These are phyloP conservation scores for Phytophthora capsici DNA, from an alignment of 352 stramenopile genomes.

Conservation along the genomic window DNA sequence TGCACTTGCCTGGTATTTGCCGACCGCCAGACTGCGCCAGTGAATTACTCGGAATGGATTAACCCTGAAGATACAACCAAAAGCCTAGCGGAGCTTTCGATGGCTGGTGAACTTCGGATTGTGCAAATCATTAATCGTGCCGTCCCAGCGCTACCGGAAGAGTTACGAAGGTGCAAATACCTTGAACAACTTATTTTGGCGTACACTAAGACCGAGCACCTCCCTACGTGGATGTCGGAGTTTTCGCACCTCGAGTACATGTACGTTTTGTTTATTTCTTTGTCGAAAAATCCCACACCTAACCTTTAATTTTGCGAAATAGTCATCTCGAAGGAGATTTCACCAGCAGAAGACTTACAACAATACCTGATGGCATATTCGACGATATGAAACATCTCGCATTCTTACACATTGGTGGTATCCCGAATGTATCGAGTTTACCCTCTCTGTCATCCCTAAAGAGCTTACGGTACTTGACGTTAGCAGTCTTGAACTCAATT, in stretches of 20 bases:
- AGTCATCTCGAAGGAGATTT: slow-evolving; percentile 46
- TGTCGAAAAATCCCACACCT: not conserved
- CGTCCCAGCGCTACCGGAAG: slow-evolving; percentile 41
- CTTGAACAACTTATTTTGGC: slow-evolving; percentile 48
- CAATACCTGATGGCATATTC: slow-evolving; percentile 33
- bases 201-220: slow-evolving; percentile 42
- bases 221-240: slow-evolving; percentile 38
- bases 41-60: slow-evolving; percentile 47
- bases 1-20: slow-evolving; percentile 52
- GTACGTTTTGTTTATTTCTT: slow-evolving; percentile 22
- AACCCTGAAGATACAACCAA: slow-evolving; percentile 42
- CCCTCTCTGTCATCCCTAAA: slow-evolving; percentile 40
- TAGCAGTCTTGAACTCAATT: slow-evolving; percentile 28
- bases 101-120: slow-evolving; percentile 45
- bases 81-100: slow-evolving; percentile 36
- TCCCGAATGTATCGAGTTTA: slow-evolving; percentile 30
- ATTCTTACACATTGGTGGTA: slow-evolving; percentile 41
- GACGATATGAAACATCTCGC: slow-evolving; percentile 41
- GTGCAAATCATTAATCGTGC: slow-evolving; percentile 60
- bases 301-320: not conserved
- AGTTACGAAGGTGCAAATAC: slow-evolving; percentile 38
- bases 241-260: slow-evolving; percentile 47
- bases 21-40: slow-evolving; percentile 35
- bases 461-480: slow-evolving; percentile 40
- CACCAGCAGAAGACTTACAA: slow-evolving; percentile 27